Percentiles rank a stretch among this genome's conserved stretches.
phyloP scores from a whole-genome alignment of 306 rosid species.

The Prunus mongolica region DNA sequence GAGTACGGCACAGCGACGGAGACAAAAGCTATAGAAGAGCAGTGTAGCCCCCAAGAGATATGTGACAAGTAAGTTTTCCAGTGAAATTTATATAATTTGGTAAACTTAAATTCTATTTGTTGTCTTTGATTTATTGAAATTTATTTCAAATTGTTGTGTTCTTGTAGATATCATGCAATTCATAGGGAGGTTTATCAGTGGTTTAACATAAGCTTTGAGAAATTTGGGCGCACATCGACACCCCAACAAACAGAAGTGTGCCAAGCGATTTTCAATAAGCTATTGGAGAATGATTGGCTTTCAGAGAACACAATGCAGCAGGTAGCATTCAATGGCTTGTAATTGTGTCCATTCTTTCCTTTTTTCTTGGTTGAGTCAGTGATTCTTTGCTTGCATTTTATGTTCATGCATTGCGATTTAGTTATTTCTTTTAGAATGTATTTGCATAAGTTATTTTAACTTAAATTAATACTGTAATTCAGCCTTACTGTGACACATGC shows the following conservation, averaged over 20 bases:
- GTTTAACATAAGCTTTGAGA: slow-evolving; percentile 85
- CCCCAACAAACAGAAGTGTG: slow-evolving; percentile 92
- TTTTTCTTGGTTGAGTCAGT: not conserved
- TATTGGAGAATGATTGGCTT: slow-evolving; percentile 73
- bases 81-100: not conserved
- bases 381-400: not conserved
- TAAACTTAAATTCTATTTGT: not conserved
- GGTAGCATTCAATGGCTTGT: slow-evolving; percentile 35
- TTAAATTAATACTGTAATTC: slow-evolving; percentile 33
- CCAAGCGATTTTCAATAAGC: slow-evolving; percentile 67
- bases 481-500: slow-evolving; percentile 88
- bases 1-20: slow-evolving; percentile 96
- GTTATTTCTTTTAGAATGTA: not conserved
- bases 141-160: not conserved
- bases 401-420: not conserved
- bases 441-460: slow-evolving; percentile 1
- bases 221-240: slow-evolving; percentile 86
- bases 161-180: slow-evolving; percentile 70
- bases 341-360: not conserved
- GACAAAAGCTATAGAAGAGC: slow-evolving; percentile 93
- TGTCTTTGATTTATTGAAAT: not conserved
- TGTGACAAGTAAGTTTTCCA: slow-evolving; percentile 65
- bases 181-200: slow-evolving; percentile 81
- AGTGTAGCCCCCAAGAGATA: slow-evolving; percentile 75
- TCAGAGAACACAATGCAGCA: slow-evolving; percentile 86